A percentile compares a stretch with the other conserved stretches of the same genome.
Evolutionary conservation across 2,329 filamentous ascomycete species (phyloP).

Genomic region (Periconia sp.): DNA sequence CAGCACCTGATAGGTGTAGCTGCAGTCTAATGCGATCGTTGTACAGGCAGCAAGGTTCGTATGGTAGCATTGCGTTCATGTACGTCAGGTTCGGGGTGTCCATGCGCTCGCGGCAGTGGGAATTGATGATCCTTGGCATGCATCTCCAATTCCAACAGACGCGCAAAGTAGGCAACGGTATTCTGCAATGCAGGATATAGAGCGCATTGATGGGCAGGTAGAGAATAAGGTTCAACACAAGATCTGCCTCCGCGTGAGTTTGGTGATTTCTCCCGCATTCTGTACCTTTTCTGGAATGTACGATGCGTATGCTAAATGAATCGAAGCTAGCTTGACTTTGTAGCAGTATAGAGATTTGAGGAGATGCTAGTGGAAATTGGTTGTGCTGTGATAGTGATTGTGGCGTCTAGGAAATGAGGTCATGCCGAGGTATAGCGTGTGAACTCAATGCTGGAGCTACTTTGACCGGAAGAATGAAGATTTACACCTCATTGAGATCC

Average conservation of each 20-base stretch:
- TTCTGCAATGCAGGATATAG: background rate
- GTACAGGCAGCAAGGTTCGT: background rate
- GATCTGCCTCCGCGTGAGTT: background rate
- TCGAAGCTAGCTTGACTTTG: too few relatives aligned
- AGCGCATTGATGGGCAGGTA: conserved; percentile 9
- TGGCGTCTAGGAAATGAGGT: too few relatives aligned
- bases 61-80: conserved; percentile 17
- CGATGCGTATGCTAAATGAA: conserved; percentile 41
- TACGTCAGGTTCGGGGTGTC: conserved; percentile 13
- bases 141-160: conserved; percentile 2
- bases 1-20: background rate
- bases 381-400: too few relatives aligned
- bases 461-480: too few relatives aligned
- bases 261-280: background rate
- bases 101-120: background rate
- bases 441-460: too few relatives aligned
- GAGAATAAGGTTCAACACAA: background rate
- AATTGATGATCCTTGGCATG: conserved; percentile 4
- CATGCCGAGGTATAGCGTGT: too few relatives aligned
- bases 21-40: conserved; percentile 1
- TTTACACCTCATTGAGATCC: too few relatives aligned
- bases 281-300: conserved; percentile 9
- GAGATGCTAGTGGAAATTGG: too few relatives aligned
- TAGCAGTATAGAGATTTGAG: too few relatives aligned
- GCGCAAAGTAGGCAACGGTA: conserved; percentile 9